Evolutionary conservation across 306 rosid genomes (phyloP).

Genomic region (Cicer cuneatum): DNA sequence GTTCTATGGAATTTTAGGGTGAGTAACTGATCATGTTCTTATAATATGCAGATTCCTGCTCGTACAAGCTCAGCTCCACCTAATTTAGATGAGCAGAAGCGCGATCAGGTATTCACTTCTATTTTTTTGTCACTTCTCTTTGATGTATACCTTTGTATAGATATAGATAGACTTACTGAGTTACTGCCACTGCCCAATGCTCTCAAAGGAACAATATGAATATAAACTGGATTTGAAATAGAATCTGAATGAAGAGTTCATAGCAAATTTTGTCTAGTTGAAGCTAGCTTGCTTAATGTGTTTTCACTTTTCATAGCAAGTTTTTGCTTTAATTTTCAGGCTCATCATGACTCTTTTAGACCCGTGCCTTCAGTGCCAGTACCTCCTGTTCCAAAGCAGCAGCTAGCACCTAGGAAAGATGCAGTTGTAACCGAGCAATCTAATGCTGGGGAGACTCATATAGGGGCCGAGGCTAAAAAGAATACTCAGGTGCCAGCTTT

Average conservation of each 20-base stretch:
- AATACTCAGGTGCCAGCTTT: constrained; percentile 60
- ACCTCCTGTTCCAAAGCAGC: constrained; percentile 80
- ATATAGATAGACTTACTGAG: constrained; percentile 19
- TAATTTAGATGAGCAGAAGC: constrained; percentile 91
- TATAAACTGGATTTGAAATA: constrained; percentile 4
- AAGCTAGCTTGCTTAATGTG: constrained; percentile 21
- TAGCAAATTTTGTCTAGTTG: constrained; percentile 16
- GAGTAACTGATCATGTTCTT: constrained; percentile 40
- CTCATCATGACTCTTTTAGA: constrained; percentile 63
- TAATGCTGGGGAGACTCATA: constrained; percentile 56
- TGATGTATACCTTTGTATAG: constrained; percentile 7
- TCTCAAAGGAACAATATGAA: constrained; percentile 8
- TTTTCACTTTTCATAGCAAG: constrained; percentile 14
- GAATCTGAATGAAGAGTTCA: constrained; percentile 14
- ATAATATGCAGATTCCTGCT: constrained; percentile 77
- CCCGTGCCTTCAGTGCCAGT: constrained; percentile 63
- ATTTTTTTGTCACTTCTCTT: background rate
- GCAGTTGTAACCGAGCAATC: constrained; percentile 55
- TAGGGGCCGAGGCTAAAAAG: constrained; percentile 56
- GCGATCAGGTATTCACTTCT: constrained; percentile 65
- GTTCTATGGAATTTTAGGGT: constrained; percentile 4
- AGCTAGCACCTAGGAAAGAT: constrained; percentile 72
- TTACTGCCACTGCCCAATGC: background rate
- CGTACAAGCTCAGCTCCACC: constrained; percentile 99
- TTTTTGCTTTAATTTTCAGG: constrained; percentile 57